Percentiles rank a stretch among this genome's conserved stretches.
phyloP scores from a whole-genome alignment of 2,329 filamentous ascomycete species.

The Aspergillus sp. region DNA sequence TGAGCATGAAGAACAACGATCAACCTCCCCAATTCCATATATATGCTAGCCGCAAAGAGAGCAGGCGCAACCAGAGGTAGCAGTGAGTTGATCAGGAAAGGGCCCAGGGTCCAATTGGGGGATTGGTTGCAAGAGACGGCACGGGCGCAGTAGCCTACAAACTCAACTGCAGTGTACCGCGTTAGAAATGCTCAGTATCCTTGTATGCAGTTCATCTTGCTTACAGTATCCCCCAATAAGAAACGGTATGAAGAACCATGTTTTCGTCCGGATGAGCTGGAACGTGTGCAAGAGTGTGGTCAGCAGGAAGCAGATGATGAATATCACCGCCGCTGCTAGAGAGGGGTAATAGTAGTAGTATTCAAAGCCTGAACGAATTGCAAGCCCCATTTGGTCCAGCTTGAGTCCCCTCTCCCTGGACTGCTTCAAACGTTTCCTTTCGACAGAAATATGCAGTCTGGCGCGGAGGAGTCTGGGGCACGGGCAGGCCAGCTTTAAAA shows the following conservation, averaged over 20 bases:
- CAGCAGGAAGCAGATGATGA: slow-evolving; percentile 16
- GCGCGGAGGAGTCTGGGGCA: not conserved
- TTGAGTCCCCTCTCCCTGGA: not conserved
- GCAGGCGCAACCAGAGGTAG: slow-evolving; percentile 26
- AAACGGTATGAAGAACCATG: slow-evolving; percentile 21
- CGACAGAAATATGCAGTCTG: not conserved
- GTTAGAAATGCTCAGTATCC: not conserved
- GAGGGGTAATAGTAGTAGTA: slow-evolving; percentile 17
- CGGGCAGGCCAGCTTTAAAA: not conserved
- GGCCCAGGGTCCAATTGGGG: slow-evolving; percentile 23
- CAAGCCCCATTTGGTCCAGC: not conserved
- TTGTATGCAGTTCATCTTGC: not conserved
- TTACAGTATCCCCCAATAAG: slow-evolving; percentile 18
- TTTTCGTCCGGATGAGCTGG: slow-evolving; percentile 17
- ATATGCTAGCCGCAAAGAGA: slow-evolving; percentile 27
- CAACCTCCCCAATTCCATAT: slow-evolving; percentile 27
- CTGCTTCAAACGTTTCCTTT: not conserved
- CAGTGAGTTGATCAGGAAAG: slow-evolving; percentile 24
- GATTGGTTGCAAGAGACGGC: slow-evolving; percentile 14
- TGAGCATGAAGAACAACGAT: slow-evolving; percentile 21
- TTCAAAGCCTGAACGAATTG: not conserved
- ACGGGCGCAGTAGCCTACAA: slow-evolving; percentile 11
- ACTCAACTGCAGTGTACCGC: not conserved
- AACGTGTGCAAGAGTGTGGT: slow-evolving; percentile 16
- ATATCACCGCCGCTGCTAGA: slow-evolving; percentile 19